These are phyloP conservation scores for Zygotorulaspora chibaensis DNA, from an alignment of 805 yeast species.

Conservation along the genomic window DNA sequence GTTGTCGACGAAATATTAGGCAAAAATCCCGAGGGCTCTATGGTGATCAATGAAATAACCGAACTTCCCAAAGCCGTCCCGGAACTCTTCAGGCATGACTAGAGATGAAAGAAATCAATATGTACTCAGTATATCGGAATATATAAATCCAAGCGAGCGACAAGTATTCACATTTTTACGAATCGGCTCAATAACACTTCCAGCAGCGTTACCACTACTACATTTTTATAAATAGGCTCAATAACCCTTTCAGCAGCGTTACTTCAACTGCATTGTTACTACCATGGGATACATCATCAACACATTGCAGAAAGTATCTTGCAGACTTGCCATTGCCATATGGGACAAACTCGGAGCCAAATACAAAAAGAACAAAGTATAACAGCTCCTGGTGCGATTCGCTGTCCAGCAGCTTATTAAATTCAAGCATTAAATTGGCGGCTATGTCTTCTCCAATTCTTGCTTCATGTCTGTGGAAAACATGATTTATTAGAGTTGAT, in stretches of 20 bases:
- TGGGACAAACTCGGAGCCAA: constrained; percentile 24
- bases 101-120: no score
- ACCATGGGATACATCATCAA: constrained; percentile 20
- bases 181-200: neutral
- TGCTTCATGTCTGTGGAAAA: constrained; percentile 7
- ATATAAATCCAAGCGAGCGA: no score
- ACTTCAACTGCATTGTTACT: constrained; percentile 27
- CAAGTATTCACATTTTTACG: neutral
- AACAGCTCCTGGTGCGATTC: constrained; percentile 19
- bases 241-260: constrained; percentile 20
- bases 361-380: constrained; percentile 26
- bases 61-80: constrained; percentile 51
- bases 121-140: no score
- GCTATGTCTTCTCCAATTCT: constrained; percentile 1
- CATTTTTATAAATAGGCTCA: constrained; percentile 22
- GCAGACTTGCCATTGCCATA: constrained; percentile 15
- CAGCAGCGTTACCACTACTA: neutral
- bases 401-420: constrained; percentile 20
- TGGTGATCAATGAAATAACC: constrained; percentile 52
- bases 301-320: constrained; percentile 22
- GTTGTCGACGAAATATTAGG: constrained; percentile 43
- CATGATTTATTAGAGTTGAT: constrained; percentile 10
- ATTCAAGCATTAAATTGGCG: constrained; percentile 14
- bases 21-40: constrained; percentile 41
- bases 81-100: constrained; percentile 41